Conservation (phyloP, 768 basidiomycete species). For the Boletus patriciae region DNA sequence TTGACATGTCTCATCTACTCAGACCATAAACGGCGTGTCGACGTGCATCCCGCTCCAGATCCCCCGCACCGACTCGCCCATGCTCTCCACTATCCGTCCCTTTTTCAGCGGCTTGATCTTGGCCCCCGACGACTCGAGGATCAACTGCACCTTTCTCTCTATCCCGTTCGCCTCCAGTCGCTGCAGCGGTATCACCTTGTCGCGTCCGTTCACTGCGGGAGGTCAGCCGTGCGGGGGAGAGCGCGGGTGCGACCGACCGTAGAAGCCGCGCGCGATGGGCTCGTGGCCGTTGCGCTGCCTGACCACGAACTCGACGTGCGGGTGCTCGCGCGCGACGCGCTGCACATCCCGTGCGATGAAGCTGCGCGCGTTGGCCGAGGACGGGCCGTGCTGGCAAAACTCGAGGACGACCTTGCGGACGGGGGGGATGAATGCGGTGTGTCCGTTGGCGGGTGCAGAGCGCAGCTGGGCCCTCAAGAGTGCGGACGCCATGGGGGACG, state of each 20-base stretch:
- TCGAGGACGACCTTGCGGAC: conserved; percentile 88
- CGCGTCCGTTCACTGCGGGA: conserved; percentile 74
- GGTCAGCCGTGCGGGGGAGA: conserved; percentile 13
- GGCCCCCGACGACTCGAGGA: conserved; percentile 84
- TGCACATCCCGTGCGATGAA: conserved; percentile 67
- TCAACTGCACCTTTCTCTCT: conserved; percentile 73
- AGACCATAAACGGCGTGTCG: conserved; percentile 61
- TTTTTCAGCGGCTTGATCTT: conserved; percentile 81
- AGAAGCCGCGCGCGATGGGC: conserved; percentile 82
- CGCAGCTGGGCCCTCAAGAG: conserved; percentile 49
- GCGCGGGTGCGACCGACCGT: conserved; percentile 46
- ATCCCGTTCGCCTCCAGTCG: conserved; percentile 72
- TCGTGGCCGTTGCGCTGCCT: conserved; percentile 71
- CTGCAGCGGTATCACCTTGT: conserved; percentile 85
- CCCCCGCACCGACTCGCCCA: conserved; percentile 77
- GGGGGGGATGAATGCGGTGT: conserved; percentile 68
- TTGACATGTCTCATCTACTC: conserved; percentile 25
- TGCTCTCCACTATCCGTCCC: conserved; percentile 66
- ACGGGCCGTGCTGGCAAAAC: conserved; percentile 81
- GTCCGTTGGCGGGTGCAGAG: conserved; percentile 72
- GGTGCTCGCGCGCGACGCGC: conserved; percentile 65
- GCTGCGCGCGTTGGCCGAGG: conserved; percentile 68
- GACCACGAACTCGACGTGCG: conserved; percentile 84
- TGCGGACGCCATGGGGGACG: conserved; percentile 36
- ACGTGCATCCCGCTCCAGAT: conserved; percentile 91